A percentile compares a stretch with the other conserved stretches of the same genome.
Evolutionary conservation across 495 filamentous ascomycete genomes (phyloP).

Genomic region (Lasiosphaeriaceae sp.): DNA sequence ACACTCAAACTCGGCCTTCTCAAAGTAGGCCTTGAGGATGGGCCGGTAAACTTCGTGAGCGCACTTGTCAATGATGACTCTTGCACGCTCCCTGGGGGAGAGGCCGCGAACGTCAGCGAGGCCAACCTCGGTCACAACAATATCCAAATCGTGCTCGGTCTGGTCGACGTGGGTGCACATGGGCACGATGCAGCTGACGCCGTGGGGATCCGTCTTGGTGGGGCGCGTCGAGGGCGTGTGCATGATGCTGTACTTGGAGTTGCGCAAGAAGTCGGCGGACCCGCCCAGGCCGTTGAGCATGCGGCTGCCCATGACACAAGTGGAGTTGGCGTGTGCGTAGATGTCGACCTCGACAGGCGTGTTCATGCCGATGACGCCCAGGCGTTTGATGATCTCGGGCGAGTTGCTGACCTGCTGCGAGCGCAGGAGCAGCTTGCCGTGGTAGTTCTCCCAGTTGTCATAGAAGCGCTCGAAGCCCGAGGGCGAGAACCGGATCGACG

Average conservation of each 20-base stretch:
- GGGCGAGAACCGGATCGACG: conserved; percentile 86
- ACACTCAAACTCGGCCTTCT: conserved; percentile 84
- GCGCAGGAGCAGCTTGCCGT: conserved; percentile 79
- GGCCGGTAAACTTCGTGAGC: conserved; percentile 84
- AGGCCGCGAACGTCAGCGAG: conserved; percentile 83
- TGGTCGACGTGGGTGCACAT: conserved; percentile 93
- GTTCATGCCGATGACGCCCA: conserved; percentile 93
- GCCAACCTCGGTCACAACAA: conserved; percentile 84
- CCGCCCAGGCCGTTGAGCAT: conserved; percentile 93
- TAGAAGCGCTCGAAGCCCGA: conserved; percentile 93
- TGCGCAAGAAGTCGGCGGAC: conserved; percentile 82
- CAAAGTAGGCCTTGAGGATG: conserved; percentile 78
- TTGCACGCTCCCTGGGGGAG: conserved; percentile 73
- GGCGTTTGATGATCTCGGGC: conserved; percentile 87
- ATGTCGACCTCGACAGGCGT: conserved; percentile 93
- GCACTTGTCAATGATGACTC: conserved; percentile 84
- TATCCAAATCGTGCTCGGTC: conserved; percentile 87
- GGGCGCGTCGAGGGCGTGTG: conserved; percentile 81
- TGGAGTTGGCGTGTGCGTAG: conserved; percentile 90
- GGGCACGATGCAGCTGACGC: conserved; percentile 83
- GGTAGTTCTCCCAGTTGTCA: conserved; percentile 75
- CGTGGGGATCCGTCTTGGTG: conserved; percentile 76
- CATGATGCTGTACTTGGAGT: conserved; percentile 87
- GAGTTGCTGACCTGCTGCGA: conserved; percentile 87
- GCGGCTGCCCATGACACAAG: conserved; percentile 83